Percentiles rank a stretch among this genome's conserved stretches.
Conservation (phyloP, 352 stramenopile species). For the Globisporangium cylindrosporum region DNA sequence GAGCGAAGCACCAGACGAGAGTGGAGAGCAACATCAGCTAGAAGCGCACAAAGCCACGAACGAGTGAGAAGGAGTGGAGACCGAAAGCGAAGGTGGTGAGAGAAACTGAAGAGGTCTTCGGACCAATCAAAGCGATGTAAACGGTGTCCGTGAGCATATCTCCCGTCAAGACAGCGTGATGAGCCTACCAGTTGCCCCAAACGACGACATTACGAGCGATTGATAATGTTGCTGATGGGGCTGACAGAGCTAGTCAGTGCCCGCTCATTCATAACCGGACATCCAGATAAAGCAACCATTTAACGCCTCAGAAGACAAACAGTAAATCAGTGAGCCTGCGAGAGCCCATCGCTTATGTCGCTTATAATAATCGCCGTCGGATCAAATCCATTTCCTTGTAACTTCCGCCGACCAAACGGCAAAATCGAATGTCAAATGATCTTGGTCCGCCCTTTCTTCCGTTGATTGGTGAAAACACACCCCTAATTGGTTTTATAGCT, state of each 20-base stretch:
- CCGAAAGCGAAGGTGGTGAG: neutral
- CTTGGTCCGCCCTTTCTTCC: neutral
- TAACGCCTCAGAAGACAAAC: neutral
- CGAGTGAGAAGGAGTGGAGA: neutral
- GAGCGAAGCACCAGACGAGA: neutral
- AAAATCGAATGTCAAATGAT: neutral
- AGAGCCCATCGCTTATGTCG: neutral
- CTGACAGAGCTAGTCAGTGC: neutral
- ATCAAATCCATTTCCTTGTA: neutral
- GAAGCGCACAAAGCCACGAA: neutral
- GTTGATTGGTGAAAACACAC: slow-evolving; percentile 9
- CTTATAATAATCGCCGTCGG: neutral
- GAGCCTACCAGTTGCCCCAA: neutral
- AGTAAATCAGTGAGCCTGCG: neutral
- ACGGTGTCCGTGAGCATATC: neutral
- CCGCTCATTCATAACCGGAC: neutral
- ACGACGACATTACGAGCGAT: neutral
- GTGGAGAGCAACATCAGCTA: neutral
- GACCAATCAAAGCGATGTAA: neutral
- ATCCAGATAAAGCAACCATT: neutral
- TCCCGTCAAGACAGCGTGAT: neutral
- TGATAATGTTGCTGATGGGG: neutral
- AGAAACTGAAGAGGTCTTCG: neutral
- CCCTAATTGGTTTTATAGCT: neutral
- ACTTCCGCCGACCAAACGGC: neutral